Conservation (phyloP, 139 green algal genomes). For the Gonium pectorale region DNA sequence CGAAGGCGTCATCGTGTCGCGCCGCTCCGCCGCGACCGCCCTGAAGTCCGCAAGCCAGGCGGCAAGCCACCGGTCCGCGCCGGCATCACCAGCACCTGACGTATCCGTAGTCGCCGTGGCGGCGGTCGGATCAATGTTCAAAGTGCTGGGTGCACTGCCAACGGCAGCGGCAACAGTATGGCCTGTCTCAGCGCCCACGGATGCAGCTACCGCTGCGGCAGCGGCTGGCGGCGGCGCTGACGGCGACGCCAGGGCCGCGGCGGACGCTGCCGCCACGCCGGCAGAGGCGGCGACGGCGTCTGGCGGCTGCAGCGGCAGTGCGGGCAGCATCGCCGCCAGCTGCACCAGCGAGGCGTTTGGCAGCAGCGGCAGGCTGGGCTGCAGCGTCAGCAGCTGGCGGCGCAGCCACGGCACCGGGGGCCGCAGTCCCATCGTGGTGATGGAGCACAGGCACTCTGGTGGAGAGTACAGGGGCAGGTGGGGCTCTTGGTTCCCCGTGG, state of each 20-base stretch:
- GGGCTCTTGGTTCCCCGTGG: no score
- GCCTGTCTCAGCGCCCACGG: not conserved
- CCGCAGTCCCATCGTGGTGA: not conserved
- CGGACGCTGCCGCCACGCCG: not conserved
- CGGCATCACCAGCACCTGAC: no score
- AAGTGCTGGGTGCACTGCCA: no score
- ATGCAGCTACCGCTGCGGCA: not conserved
- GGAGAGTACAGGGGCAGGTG: not conserved
- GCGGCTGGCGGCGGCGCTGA: not conserved
- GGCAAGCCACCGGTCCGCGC: not conserved
- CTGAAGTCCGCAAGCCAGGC: slow-evolving; percentile 6
- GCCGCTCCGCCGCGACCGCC: not conserved
- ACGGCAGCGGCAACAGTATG: no score
- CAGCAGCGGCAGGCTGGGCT: slow-evolving; percentile 24
- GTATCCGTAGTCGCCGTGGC: no score
- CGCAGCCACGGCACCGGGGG: slow-evolving; percentile 33
- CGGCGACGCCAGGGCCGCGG: not conserved
- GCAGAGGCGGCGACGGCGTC: not conserved
- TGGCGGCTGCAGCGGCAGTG: not conserved
- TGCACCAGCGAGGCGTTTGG: not conserved
- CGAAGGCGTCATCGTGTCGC: not conserved
- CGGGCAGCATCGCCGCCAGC: slow-evolving; percentile 23
- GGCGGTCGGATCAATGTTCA: no score
- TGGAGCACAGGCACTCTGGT: slow-evolving; percentile 8
- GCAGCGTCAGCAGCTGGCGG: slow-evolving; percentile 20